Percentiles rank a stretch among this genome's conserved stretches.
These are phyloP conservation scores for Penicillium atrosanguineum DNA, from an alignment of 495 filamentous ascomycete genomes.

Conservation along the genomic window DNA sequence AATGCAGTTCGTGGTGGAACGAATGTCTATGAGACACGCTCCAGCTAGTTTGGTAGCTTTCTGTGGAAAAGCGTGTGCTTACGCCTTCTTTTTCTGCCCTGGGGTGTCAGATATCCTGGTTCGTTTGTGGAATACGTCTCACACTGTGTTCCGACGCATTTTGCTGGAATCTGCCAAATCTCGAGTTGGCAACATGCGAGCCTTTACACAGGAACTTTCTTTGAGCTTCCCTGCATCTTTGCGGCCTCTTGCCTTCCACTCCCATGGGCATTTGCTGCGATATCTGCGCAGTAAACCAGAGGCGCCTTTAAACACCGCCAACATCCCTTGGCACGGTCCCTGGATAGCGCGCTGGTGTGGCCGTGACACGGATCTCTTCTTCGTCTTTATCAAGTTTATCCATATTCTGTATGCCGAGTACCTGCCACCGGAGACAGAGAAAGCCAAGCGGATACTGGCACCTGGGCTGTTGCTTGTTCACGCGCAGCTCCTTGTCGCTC, in stretches of 20 bases:
- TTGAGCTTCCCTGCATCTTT: constrained; percentile 70
- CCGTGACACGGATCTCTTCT: constrained; percentile 88
- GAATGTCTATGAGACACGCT: constrained; percentile 85
- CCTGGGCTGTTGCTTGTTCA: constrained; percentile 84
- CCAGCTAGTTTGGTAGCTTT: constrained; percentile 90
- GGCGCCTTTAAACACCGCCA: constrained; percentile 64
- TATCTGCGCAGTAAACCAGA: constrained; percentile 67
- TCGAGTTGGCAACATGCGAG: constrained; percentile 34
- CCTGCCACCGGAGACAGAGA: constrained; percentile 63
- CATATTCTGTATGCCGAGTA: constrained; percentile 81
- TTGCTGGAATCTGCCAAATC: constrained; percentile 60
- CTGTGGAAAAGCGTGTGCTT: constrained; percentile 90
- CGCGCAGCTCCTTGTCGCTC: constrained; percentile 74
- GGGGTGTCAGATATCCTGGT: constrained; percentile 85
- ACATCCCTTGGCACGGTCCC: constrained; percentile 80
- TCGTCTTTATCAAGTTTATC: constrained; percentile 89
- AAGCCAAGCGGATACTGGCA: constrained; percentile 59
- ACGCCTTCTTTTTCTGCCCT: constrained; percentile 94
- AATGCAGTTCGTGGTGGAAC: constrained; percentile 85
- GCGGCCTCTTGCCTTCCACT: constrained; percentile 68
- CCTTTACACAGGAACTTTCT: constrained; percentile 55
- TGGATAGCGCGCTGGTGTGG: constrained; percentile 89
- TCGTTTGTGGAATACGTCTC: constrained; percentile 72
- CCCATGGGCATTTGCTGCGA: constrained; percentile 57
- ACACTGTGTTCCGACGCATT: constrained; percentile 65